Base-by-base conservation (phyloP, 2,329 filamentous ascomycete species). In the Diplocarpon mali region DNA sequence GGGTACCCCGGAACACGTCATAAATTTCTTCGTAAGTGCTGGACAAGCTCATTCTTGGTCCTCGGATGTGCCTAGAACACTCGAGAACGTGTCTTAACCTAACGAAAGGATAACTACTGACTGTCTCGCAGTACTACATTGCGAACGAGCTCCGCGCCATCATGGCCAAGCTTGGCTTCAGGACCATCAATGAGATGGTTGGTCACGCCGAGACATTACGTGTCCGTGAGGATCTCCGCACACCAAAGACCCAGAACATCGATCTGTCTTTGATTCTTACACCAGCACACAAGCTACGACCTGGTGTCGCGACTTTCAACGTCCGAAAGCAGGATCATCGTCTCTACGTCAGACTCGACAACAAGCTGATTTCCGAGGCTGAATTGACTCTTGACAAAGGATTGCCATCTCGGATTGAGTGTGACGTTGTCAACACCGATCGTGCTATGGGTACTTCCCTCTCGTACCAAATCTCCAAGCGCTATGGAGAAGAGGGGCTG, bases 121-220 rank as follows among this genome's bases (percentile, higher is more conserved):
- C 7, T 24, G 20, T 7, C 20, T 24, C 20, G 3, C 20, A 24
- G 20, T 96, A 95, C 70, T 96, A 95, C 60, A 75, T 96, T 42
- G 85, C 90, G 56, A 96, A 96, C 61, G 90, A 96, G 69, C 78
- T 96, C 47, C 83, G 90, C 62, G 87, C 89, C 30, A 94, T 96
- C 67, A 95, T 96, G 90, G 89, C 90, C 40, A 87, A 85, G 67
- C 79, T 95, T 58, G 90, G 90, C 55, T 87, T 94, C 77, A 82
- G 90, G 53, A 94, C 85, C 49, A 83, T 96, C 63, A 96, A 95
- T 62, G 90, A 96, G 65, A 95, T 95, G 90, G 86, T 96, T 59
- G 90, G 90, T 15, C 87, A 83, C 54, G 90, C 86, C 17, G 90
- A 96, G 65, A 75, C 83, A 32, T 73, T 96, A 40, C 85, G 79